Conservation (phyloP, 148 eudicot species). For the Euryodendron excelsum region DNA sequence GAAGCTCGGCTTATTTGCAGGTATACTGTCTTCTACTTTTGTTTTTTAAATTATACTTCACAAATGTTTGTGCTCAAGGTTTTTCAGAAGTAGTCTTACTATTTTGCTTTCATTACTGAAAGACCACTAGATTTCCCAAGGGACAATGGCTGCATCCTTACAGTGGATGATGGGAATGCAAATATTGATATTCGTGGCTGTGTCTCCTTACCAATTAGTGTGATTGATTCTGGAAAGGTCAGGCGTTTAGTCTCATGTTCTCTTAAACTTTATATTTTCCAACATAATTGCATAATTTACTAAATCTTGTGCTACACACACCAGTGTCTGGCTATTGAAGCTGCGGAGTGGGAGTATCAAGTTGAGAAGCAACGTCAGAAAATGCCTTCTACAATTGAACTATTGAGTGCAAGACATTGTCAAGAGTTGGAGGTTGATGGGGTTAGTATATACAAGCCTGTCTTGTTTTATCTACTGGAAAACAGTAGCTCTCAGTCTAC, state of each 20-base stretch:
- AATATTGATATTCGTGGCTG: constrained; percentile 45
- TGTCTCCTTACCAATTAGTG: constrained; percentile 46
- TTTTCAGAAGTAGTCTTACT: neutral
- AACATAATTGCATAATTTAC: neutral
- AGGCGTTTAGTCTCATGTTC: constrained; percentile 9
- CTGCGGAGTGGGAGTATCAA: constrained; percentile 51
- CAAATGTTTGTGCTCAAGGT: neutral
- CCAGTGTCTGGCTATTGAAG: constrained; percentile 51
- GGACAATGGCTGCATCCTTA: constrained; percentile 43
- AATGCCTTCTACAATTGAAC: constrained; percentile 50
- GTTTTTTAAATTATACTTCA: neutral
- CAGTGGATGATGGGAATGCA: constrained; percentile 14
- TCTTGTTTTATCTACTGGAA: neutral
- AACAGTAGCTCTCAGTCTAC: neutral
- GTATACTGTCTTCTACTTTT: constrained; percentile 26
- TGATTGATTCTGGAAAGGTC: constrained; percentile 69
- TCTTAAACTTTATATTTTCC: neutral
- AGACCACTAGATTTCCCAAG: constrained; percentile 56
- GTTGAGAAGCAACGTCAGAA: constrained; percentile 35
- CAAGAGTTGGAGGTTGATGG: constrained; percentile 46
- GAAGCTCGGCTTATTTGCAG: constrained; percentile 76
- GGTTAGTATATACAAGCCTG: constrained; percentile 40
- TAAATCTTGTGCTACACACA: neutral
- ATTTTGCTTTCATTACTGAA: constrained; percentile 7
- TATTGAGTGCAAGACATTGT: constrained; percentile 45